Conservation (phyloP, 805 yeast genomes). For the Yarrowia porcina region DNA sequence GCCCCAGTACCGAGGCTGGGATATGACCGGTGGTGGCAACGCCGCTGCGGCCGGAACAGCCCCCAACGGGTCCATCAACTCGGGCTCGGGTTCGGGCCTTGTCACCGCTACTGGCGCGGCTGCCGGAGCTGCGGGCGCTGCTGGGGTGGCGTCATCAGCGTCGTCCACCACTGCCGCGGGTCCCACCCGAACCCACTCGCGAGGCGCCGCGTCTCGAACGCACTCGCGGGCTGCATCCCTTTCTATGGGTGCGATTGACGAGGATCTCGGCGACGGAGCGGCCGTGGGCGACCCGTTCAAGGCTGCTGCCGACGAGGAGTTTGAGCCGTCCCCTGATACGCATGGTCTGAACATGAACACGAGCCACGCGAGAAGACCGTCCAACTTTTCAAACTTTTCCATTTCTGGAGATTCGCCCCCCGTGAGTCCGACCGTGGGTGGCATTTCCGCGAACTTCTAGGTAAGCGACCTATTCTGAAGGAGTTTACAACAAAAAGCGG, state of each 20-base stretch:
- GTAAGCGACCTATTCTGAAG: too few species aligned
- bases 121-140: not conserved
- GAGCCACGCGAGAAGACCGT: not conserved
- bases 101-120: not conserved
- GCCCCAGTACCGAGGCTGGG: slow-evolving; percentile 23
- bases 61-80: not conserved
- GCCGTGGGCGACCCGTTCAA: not conserved
- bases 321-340: slow-evolving; percentile 8
- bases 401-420: slow-evolving; percentile 9
- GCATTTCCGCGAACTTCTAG: slow-evolving; percentile 15
- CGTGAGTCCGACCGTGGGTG: not conserved
- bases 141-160: not conserved
- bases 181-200: not conserved
- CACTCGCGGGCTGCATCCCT: slow-evolving; percentile 7
- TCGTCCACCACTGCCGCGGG: not conserved
- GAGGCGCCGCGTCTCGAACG: not conserved
- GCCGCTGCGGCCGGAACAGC: not conserved
- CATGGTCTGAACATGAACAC: slow-evolving; percentile 4
- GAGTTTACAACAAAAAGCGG: too few species aligned
- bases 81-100: slow-evolving; percentile 2
- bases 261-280: not conserved
- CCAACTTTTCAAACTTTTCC: slow-evolving; percentile 7
- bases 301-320: not conserved
- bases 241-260: slow-evolving; percentile 15
- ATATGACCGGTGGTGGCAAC: not conserved